Percentiles rank a stretch among this genome's conserved stretches.
These are phyloP conservation scores for Trifolium dubium DNA, from an alignment of 306 rosid genomes.

Conservation along the genomic window DNA sequence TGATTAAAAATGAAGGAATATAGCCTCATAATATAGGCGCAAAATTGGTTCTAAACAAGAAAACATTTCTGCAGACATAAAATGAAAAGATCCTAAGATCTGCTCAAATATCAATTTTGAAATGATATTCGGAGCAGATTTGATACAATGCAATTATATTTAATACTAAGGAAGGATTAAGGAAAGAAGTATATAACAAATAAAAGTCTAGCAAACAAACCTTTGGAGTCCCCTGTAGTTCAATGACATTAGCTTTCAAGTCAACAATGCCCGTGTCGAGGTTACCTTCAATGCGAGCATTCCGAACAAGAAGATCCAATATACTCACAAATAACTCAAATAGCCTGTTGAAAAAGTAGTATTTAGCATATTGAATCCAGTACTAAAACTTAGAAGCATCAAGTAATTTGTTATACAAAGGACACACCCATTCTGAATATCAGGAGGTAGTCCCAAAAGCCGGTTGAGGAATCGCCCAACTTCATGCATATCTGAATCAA, in stretches of 20 bases:
- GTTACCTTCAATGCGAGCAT: constrained; percentile 94
- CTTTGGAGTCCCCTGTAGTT: constrained; percentile 91
- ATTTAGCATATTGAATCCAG: constrained; percentile 46
- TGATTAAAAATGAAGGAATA: background rate
- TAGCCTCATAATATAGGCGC: background rate
- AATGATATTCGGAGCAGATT: constrained; percentile 7
- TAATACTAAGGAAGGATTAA: constrained; percentile 1
- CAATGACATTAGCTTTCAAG: constrained; percentile 86
- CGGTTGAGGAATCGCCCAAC: constrained; percentile 98
- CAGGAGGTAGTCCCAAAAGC: constrained; percentile 90
- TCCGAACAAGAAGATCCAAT: constrained; percentile 91
- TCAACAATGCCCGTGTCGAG: constrained; percentile 97
- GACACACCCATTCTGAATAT: constrained; percentile 84
- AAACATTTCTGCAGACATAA: background rate
- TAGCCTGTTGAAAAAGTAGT: constrained; percentile 56
- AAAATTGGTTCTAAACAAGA: background rate
- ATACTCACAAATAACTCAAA: constrained; percentile 89
- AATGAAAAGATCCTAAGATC: background rate
- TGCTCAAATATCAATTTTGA: background rate
- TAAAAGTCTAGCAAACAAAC: constrained; percentile 52
- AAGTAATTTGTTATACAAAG: constrained; percentile 34
- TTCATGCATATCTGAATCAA: constrained; percentile 97
- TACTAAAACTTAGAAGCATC: constrained; percentile 40
- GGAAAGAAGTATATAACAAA: constrained; percentile 20
- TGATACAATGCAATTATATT: background rate